Evolutionary conservation across 208 protist species (phyloP).

Genomic region (Strigomonas galati): DNA sequence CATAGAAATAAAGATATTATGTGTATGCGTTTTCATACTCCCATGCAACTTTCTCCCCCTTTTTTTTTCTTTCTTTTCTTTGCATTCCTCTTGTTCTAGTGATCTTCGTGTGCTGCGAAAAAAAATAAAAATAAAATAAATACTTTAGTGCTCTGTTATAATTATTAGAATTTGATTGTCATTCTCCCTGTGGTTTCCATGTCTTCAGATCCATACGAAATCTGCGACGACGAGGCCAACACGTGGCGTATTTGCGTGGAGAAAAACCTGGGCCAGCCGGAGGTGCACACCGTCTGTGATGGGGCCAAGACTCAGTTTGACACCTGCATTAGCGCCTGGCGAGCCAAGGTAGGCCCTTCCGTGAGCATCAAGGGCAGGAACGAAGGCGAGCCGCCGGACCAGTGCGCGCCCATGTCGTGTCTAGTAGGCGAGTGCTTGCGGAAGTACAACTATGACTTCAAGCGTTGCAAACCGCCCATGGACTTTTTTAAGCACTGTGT

Average conservation of each 20-base stretch:
- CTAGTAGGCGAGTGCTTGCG: slow-evolving; percentile 70
- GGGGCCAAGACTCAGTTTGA: slow-evolving; percentile 34
- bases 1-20: no score
- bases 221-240: slow-evolving; percentile 66
- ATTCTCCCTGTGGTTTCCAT: no score
- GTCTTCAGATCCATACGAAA: not conserved
- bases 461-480: slow-evolving; percentile 60
- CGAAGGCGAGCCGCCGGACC: slow-evolving; percentile 68
- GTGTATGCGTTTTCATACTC: not conserved
- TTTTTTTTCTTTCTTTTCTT: slow-evolving; percentile 11
- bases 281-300: slow-evolving; percentile 37
- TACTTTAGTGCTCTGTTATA: no score
- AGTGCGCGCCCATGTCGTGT: slow-evolving; percentile 76
- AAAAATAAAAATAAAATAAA: no score
- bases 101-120: no score
- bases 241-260: slow-evolving; percentile 61
- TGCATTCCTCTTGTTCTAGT: not conserved
- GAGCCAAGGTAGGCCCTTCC: slow-evolving; percentile 29
- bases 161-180: no score
- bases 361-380: slow-evolving; percentile 65
- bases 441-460: slow-evolving; percentile 72
- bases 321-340: slow-evolving; percentile 52
- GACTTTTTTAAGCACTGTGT: slow-evolving; percentile 83
- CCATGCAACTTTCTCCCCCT: not conserved
- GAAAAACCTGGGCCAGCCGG: slow-evolving; percentile 33